These are phyloP conservation scores for Cyberlindnera xishuangbannaensis DNA, from an alignment of 805 yeast species.

Conservation along the genomic window DNA sequence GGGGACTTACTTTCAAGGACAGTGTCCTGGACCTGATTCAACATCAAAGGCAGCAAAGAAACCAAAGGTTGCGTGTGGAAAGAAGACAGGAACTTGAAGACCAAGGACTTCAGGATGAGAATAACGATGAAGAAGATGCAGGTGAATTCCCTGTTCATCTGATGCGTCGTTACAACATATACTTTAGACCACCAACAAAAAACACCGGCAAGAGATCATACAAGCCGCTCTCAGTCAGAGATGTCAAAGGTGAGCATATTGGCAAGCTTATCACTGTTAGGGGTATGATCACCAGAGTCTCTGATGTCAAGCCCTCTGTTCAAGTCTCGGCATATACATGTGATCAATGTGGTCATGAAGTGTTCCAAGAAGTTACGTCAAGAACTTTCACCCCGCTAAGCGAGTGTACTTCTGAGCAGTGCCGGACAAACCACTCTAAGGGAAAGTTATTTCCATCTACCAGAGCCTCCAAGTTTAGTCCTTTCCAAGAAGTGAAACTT, in stretches of 20 bases:
- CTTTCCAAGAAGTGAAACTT: constrained; percentile 91
- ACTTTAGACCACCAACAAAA: constrained; percentile 72
- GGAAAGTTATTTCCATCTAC: constrained; percentile 92
- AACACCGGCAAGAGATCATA: constrained; percentile 21
- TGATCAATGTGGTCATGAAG: constrained; percentile 94
- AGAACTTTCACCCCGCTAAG: constrained; percentile 80
- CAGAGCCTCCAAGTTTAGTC: constrained; percentile 90
- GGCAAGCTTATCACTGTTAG: constrained; percentile 87
- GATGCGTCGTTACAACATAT: constrained; percentile 80
- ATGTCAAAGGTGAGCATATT: constrained; percentile 73
- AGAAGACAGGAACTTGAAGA: constrained; percentile 53
- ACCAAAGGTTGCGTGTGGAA: constrained; percentile 65
- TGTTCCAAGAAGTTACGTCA: constrained; percentile 89
- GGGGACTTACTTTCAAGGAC: constrained; percentile 71
- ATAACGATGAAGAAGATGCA: constrained; percentile 25
- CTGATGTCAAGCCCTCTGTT: constrained; percentile 93
- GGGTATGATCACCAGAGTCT: constrained; percentile 92
- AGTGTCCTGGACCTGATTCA: constrained; percentile 90
- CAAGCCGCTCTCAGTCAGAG: constrained; percentile 81
- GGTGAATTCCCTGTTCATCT: constrained; percentile 75
- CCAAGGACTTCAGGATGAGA: constrained; percentile 28
- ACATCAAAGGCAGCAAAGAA: constrained; percentile 83
- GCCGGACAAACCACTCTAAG: constrained; percentile 70
- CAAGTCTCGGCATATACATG: constrained; percentile 93
- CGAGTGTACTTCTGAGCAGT: constrained; percentile 80